Percentiles rank a stretch among this genome's conserved stretches.
Evolutionary conservation across 257 asterid species (phyloP).

Genomic region (Nicotiana attenuata): DNA sequence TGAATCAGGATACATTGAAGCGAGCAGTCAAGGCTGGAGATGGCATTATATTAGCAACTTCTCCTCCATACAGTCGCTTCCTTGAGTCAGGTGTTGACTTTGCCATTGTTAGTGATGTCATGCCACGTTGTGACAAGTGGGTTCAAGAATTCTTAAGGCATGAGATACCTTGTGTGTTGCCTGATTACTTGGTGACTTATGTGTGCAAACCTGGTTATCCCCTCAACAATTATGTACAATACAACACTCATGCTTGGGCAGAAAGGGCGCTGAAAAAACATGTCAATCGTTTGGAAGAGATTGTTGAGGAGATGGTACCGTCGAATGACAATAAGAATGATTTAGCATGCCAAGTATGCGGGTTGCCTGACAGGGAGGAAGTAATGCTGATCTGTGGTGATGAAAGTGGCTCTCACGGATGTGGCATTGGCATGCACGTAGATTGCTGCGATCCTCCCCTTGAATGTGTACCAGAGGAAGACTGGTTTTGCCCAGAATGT

Average conservation of each 20-base stretch:
- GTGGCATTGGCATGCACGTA: constrained; percentile 67
- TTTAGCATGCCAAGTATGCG: constrained; percentile 18
- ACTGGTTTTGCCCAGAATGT: constrained; percentile 58
- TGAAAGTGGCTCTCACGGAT: constrained; percentile 13
- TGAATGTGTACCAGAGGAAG: constrained; percentile 54
- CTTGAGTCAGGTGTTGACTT: constrained; percentile 64
- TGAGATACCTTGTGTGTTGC: constrained; percentile 72
- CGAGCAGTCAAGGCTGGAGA: constrained; percentile 94
- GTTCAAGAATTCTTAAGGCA: constrained; percentile 71
- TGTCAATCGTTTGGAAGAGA: constrained; percentile 36
- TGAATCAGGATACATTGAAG: constrained; percentile 77
- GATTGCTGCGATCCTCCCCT: constrained; percentile 85
- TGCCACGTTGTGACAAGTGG: constrained; percentile 81
- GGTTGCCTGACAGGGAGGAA: constrained; percentile 46
- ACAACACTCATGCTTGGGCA: constrained; percentile 79
- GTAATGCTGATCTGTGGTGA: constrained; percentile 77
- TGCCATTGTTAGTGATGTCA: constrained; percentile 75
- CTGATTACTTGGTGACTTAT: constrained; percentile 85
- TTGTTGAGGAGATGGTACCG: constrained; percentile 32
- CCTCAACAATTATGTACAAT: constrained; percentile 78
- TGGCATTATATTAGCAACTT: constrained; percentile 82
- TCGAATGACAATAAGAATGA: constrained; percentile 26
- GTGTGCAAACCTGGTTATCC: constrained; percentile 89
- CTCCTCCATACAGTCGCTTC: constrained; percentile 89
- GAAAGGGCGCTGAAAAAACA: constrained; percentile 49